Evolutionary conservation across 1,139 yeast genomes (phyloP).

Genomic region (Groenewaldozyma auringiensis): DNA sequence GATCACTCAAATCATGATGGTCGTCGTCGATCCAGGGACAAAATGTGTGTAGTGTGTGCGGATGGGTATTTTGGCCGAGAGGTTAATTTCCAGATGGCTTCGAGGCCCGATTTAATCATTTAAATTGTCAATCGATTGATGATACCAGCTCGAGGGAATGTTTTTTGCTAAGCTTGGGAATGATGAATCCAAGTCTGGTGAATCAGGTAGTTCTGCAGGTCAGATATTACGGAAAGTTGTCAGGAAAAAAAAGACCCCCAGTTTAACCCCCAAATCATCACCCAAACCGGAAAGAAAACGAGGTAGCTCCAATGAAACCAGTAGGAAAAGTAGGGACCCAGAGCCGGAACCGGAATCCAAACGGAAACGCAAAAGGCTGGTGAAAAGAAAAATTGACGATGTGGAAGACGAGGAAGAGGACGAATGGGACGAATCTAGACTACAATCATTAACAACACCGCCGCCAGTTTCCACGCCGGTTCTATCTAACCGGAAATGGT

Average conservation of each 20-base stretch:
- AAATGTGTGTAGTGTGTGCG: no score
- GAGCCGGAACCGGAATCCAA: neutral
- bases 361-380: neutral
- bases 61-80: no score
- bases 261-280: neutral
- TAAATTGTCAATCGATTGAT: no score
- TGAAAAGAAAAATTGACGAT: slow-evolving; percentile 2
- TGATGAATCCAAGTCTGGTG: neutral
- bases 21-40: no score
- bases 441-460: neutral
- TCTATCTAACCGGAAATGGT: neutral
- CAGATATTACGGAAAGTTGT: neutral
- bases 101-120: no score
- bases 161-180: neutral
- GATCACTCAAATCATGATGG: no score
- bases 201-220: neutral
- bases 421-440: slow-evolving; percentile 14
- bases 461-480: neutral
- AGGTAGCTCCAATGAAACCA: no score
- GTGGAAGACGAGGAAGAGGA: slow-evolving; percentile 10
- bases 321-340: no score
- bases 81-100: no score
- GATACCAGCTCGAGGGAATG: no score
- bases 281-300: no score
- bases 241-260: neutral